A percentile compares a stretch with the other conserved stretches of the same genome.
phyloP scores from a whole-genome alignment of 2,329 filamentous ascomycete species.

The Fusarium floridanum region DNA sequence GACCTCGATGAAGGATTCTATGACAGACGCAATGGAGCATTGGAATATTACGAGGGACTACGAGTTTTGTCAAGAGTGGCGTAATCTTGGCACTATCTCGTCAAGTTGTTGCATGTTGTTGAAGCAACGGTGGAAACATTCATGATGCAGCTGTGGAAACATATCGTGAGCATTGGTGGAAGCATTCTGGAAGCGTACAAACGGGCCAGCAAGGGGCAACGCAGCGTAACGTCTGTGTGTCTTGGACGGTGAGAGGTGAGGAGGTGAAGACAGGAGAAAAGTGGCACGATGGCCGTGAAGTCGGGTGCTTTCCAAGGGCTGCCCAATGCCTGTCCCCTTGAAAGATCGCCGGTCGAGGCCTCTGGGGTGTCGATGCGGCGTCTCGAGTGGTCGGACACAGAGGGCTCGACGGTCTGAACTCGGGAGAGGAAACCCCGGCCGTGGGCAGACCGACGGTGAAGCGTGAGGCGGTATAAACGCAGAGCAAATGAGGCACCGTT shows the following conservation, averaged over 20 bases:
- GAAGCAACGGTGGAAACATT: constrained; percentile 8
- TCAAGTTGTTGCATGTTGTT: constrained; percentile 7
- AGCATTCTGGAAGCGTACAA: constrained; percentile 15
- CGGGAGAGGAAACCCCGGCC: constrained; percentile 15
- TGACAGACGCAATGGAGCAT: not conserved
- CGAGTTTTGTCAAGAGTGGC: not conserved
- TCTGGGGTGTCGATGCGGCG: constrained; percentile 10
- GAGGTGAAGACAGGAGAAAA: constrained; percentile 12
- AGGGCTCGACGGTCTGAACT: constrained; percentile 17
- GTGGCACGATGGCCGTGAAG: constrained; percentile 33
- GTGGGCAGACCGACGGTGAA: constrained; percentile 41
- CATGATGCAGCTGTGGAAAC: constrained; percentile 7
- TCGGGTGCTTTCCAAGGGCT: constrained; percentile 25
- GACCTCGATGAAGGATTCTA: not conserved
- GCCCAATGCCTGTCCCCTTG: constrained; percentile 12
- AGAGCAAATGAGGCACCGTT: constrained; percentile 11
- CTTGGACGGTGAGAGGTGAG: constrained; percentile 5
- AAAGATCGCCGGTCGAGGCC: constrained; percentile 14
- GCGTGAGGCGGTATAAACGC: constrained; percentile 25
- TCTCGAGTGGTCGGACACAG: constrained; percentile 21
- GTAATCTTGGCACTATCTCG: not conserved
- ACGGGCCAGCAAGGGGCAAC: not conserved
- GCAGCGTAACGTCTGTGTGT: not conserved
- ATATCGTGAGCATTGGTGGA: not conserved
- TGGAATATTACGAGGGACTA: not conserved